Percentiles rank a stretch among this genome's conserved stretches.
Conservation (phyloP, 352 stramenopile species). For the Sclerospora graminicola region DNA sequence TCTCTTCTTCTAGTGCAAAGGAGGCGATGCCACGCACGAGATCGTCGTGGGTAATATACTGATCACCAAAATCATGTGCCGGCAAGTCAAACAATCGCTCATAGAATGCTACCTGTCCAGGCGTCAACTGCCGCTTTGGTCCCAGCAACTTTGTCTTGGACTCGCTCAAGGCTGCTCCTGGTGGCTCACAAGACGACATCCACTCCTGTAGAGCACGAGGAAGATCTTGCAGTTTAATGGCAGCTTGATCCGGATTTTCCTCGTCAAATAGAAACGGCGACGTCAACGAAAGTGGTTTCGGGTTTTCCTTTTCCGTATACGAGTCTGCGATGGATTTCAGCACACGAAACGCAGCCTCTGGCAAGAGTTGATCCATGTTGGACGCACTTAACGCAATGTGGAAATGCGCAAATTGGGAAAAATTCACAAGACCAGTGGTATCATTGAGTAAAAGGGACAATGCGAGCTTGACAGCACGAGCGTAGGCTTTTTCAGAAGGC, state of each 20-base stretch:
- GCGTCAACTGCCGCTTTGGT: conserved; percentile 4
- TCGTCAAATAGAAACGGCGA: conserved; percentile 4
- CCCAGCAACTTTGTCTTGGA: too few species aligned
- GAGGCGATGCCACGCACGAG: conserved; percentile 44
- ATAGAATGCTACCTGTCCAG: conserved; percentile 23
- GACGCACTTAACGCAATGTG: conserved; percentile 67
- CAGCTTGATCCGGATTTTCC: conserved; percentile 16
- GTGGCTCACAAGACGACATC: conserved; percentile 14
- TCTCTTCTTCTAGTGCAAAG: conserved; percentile 18
- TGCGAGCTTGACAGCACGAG: conserved; percentile 49
- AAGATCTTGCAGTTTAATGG: conserved; percentile 45
- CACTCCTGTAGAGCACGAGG: conserved; percentile 33
- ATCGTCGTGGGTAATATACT: conserved; percentile 60
- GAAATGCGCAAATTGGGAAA: conserved; percentile 85
- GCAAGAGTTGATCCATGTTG: conserved; percentile 61
- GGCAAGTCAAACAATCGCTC: conserved; percentile 42
- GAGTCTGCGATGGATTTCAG: conserved; percentile 36
- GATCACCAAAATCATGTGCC: conserved; percentile 22
- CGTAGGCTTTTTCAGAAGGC: conserved; percentile 22
- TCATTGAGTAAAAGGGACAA: conserved; percentile 66
- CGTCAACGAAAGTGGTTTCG: not conserved
- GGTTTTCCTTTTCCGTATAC: conserved; percentile 7
- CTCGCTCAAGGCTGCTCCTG: not conserved
- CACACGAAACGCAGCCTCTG: conserved; percentile 69
- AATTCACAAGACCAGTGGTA: conserved; percentile 66